Evolutionary conservation across 2,329 filamentous ascomycete species (phyloP).

Genomic region (Lachnellula occidentalis): DNA sequence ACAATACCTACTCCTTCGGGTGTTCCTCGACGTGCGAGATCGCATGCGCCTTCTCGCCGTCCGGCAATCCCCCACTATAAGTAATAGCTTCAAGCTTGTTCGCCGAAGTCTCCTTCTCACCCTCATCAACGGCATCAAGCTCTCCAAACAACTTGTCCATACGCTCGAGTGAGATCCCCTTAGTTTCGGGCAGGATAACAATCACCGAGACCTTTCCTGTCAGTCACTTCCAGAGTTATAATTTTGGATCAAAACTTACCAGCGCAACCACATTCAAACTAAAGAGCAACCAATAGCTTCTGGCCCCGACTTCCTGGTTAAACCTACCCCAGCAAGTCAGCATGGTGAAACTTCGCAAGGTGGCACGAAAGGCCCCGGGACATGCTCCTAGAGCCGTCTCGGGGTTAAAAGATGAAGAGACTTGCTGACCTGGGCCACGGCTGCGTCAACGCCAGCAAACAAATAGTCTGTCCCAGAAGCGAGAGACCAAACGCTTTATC

Average conservation of each 20-base stretch:
- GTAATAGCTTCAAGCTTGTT: conserved; percentile 26
- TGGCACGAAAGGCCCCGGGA: too few species aligned
- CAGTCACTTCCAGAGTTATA: not conserved
- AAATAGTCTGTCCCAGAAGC: conserved; percentile 34
- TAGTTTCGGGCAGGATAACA: conserved; percentile 50
- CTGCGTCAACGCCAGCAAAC: conserved; percentile 35
- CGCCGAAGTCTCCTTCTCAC: conserved; percentile 27
- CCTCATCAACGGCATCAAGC: conserved; percentile 22
- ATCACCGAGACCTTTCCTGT: conserved; percentile 39
- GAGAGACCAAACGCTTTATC: conserved; percentile 36
- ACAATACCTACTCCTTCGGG: not conserved
- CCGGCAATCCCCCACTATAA: conserved; percentile 3
- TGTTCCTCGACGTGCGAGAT: conserved; percentile 1
- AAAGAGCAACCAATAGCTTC: conserved; percentile 37
- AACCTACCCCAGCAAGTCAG: conserved; percentile 18
- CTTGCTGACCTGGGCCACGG: conserved; percentile 31
- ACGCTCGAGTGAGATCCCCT: conserved; percentile 47
- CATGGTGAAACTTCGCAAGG: too few species aligned
- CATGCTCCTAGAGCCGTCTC: too few species aligned
- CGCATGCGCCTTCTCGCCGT: not conserved
- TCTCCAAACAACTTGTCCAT: conserved; percentile 49
- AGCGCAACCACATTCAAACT: conserved; percentile 34
- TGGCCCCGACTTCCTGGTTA: conserved; percentile 33
- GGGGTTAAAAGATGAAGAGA: too few species aligned
- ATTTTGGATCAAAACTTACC: conserved; percentile 8